Evolutionary conservation across 352 stramenopile genomes (phyloP), one percentile per base, ranked within the genome.

Genomic region (Phytophthora hibernalis): DNA sequence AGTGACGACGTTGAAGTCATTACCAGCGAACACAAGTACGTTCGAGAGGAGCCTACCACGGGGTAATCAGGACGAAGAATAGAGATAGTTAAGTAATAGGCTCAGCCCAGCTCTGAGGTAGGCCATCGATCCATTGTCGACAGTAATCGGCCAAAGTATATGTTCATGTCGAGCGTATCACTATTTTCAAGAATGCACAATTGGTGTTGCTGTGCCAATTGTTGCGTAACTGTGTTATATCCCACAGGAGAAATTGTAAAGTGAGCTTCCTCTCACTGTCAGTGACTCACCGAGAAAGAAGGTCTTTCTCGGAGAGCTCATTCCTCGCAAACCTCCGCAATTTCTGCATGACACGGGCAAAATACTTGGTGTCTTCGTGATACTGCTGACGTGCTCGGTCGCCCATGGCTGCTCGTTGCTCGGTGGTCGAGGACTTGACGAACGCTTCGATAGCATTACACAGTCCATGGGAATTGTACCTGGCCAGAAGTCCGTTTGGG

Each of bases 291-390:
- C 18, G 35, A 10, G 38, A 21, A 21, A n/a, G 15, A 44, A 44
- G 11, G 5, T 44, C 38, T 3, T 33, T 15, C 0, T 10, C 44
- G 7, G 20, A 51, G 20, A 30, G 20, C 21, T 26, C 12, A 11
- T 51, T 51, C 22, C 11, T 50, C 43, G 65, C 60, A 53, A 72
- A 75, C n/a, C 54, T 58, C 0, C 74, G 51, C 37, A 89, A 59
- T 45, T 77, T 38, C 22, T 59, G 59, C 79, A 91, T 91, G 1
- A 58, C 38, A 11, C 40, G 45, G 0, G 72, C 73, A 55, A 91
- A 91, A 53, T 82, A 84, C 43, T 72, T 68, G 5, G 77, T 84
- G 58, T 89, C 77, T 18, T 68, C 53, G 31, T 87, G 70, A 58
- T 89, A 88, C 52, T 78, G 78, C 44, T 75, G 53, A 3, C 65